Evolutionary conservation across 2,329 filamentous ascomycete species (phyloP), one percentile per base, ranked within the genome.

Genomic region (Cephalotrichum gorgonifer): DNA sequence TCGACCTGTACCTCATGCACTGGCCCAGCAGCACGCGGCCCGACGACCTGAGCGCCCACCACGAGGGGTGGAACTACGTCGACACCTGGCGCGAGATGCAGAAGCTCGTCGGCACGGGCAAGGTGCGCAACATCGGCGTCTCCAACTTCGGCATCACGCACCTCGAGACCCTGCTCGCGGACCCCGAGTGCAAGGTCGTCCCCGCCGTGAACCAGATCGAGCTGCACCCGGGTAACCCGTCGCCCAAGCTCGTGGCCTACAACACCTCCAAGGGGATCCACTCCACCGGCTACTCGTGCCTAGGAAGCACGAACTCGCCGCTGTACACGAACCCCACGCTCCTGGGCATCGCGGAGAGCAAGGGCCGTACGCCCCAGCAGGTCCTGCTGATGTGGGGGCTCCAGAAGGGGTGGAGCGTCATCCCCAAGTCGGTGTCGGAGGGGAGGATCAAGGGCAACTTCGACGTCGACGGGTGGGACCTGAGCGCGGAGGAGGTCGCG

Each of bases 91-190:
- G 73, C 52, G 81, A 83, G 69, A 72, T 86, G 74, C 79, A 86
- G 68, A 85, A 84, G 72, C 71, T 88, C 43, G 69, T 79, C 23
- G 77, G 66, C 11, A 80, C 77, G 42, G 82, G 83, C 63, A 86
- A 88, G 67, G 85, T 85, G 47, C 78, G 75, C 66, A 88, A 87
- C 71, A 88, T 91, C 62, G 87, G 87, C 58, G 85, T 93, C 50
- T 88, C 85, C 65, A 94, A 94, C 75, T 93, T 94, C 64, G 84
- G 76, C 54, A 87, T 90, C 63, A 79, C 72, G 65, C 86, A 93
- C 67, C 71, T 93, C 33, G 85, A 91, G 74, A 86, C 79, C 64
- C 75, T 93, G 51, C 72, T 93, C 53, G 79, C 75, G 56, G 76
- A 85, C 57, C 74, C 78, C 11, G 73, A 71, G 54, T 78, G 73